Evolutionary conservation across 2,329 filamentous ascomycete genomes (phyloP).

Genomic region (Colletotrichum gloeosporioides): DNA sequence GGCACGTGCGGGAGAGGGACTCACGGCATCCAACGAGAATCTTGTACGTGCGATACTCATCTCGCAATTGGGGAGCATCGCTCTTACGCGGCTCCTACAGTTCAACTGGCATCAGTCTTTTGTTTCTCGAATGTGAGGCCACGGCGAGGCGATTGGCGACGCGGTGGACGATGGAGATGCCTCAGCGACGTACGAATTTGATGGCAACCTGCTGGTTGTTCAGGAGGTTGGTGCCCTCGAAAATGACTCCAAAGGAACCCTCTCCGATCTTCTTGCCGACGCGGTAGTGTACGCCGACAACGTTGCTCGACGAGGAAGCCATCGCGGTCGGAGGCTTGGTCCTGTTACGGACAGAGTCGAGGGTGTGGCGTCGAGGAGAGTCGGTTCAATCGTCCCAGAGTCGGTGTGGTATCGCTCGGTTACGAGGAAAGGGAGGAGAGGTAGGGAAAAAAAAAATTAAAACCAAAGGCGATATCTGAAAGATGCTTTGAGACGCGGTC

Average conservation of each 20-base stretch:
- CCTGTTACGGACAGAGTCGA: slow-evolving; percentile 27
- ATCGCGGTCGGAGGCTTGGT: slow-evolving; percentile 51
- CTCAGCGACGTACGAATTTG: slow-evolving; percentile 81
- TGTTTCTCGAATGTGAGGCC: not conserved
- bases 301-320: slow-evolving; percentile 92
- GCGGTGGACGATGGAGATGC: not conserved
- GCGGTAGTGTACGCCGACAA: slow-evolving; percentile 97
- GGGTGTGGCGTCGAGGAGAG: not conserved
- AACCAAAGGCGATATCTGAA: slow-evolving; percentile 6
- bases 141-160: not conserved
- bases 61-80: slow-evolving; percentile 94
- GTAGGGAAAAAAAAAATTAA: not conserved
- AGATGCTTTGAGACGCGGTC: slow-evolving; percentile 1
- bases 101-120: slow-evolving; percentile 6
- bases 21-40: slow-evolving; percentile 98
- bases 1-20: slow-evolving; percentile 43
- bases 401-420: slow-evolving; percentile 2
- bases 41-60: slow-evolving; percentile 99
- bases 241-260: slow-evolving; percentile 98
- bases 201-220: slow-evolving; percentile 99
- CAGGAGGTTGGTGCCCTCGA: slow-evolving; percentile 96
- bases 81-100: slow-evolving; percentile 95
- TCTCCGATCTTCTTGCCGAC: slow-evolving; percentile 99
- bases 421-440: not conserved
- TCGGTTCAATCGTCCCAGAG: slow-evolving; percentile 3